These are phyloP conservation scores for Dactylellina leptospora DNA, from an alignment of 2,329 filamentous ascomycete genomes.

Conservation along the genomic window DNA sequence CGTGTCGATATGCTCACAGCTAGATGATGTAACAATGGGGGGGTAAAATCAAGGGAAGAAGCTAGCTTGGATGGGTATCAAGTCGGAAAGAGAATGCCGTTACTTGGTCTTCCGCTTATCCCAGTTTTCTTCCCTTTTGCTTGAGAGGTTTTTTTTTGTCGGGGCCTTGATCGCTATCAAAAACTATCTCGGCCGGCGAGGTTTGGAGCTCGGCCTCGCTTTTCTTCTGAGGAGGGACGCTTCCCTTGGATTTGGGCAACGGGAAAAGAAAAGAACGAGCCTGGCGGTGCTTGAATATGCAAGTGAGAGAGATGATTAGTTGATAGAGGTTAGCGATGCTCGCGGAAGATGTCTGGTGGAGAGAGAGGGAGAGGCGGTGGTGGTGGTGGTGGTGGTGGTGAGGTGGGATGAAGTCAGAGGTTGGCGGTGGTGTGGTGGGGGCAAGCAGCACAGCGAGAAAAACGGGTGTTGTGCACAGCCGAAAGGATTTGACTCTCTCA, in stretches of 20 bases:
- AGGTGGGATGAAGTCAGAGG: constrained; percentile 51
- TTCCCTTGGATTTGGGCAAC: too few relatives aligned
- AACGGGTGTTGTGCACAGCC: constrained; percentile 8
- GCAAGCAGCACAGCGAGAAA: constrained; percentile 8
- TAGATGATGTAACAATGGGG: not conserved
- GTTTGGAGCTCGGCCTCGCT: not conserved
- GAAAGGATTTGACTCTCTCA: not conserved
- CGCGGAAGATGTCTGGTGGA: not conserved
- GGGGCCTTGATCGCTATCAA: constrained; percentile 45
- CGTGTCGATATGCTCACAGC: constrained; percentile 1
- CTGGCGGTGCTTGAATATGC: too few relatives aligned
- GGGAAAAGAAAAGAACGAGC: not conserved
- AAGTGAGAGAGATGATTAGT: not conserved
- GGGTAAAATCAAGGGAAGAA: constrained; percentile 5
- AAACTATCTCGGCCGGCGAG: constrained; percentile 2
- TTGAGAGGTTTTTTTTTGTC: not conserved
- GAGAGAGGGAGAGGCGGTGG: not conserved
- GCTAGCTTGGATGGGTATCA: constrained; percentile 15
- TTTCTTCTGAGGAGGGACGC: too few relatives aligned
- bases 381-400: constrained; percentile 9
- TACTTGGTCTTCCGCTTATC: constrained; percentile 5
- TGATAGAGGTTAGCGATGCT: not conserved
- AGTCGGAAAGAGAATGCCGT: constrained; percentile 6
- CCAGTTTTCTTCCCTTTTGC: not conserved
- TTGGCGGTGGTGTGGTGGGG: constrained; percentile 35